Percentiles rank a stretch among this genome's conserved stretches.
These are phyloP conservation scores for Alternaria brassicicola DNA, from an alignment of 2,329 filamentous ascomycete species.

Conservation along the genomic window DNA sequence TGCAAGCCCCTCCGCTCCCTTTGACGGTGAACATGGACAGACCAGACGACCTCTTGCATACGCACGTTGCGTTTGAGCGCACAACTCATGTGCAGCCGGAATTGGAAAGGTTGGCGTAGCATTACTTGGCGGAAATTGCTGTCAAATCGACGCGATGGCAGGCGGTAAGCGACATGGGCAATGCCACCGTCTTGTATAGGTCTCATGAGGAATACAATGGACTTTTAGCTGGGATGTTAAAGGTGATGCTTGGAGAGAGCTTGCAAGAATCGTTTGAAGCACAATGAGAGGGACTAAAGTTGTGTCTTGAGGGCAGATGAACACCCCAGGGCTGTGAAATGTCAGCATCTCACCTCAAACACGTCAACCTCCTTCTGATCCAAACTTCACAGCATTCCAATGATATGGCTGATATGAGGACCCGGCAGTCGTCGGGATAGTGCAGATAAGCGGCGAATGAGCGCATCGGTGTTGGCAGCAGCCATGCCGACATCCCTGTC, in stretches of 20 bases:
- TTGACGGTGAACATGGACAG: slow-evolving; percentile 36
- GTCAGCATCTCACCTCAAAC: background rate
- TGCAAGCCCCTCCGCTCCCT: slow-evolving; percentile 39
- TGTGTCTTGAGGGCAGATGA: slow-evolving; percentile 15
- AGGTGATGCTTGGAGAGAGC: slow-evolving; percentile 18
- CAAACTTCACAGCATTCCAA: background rate
- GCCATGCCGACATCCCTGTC: slow-evolving; percentile 10
- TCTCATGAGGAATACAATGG: slow-evolving; percentile 39
- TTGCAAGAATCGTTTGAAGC: slow-evolving; percentile 37
- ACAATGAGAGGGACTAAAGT: slow-evolving; percentile 37
- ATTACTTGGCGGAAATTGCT: slow-evolving; percentile 14
- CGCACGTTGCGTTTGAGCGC: slow-evolving; percentile 35
- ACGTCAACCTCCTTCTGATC: background rate
- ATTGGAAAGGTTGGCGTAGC: slow-evolving; percentile 36
- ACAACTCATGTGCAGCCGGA: slow-evolving; percentile 38
- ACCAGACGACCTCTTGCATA: slow-evolving; percentile 31
- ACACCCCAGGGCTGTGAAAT: background rate
- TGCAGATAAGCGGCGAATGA: background rate
- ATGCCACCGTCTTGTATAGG: slow-evolving; percentile 39
- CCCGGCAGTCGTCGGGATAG: background rate
- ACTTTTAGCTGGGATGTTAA: slow-evolving; percentile 18
- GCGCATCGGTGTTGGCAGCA: background rate
- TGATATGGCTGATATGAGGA: background rate
- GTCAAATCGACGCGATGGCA: slow-evolving; percentile 37
- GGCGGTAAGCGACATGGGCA: slow-evolving; percentile 32